These are phyloP conservation scores for Aspergillus quadricinctus DNA, from an alignment of 2,329 filamentous ascomycete species.

Conservation along the genomic window DNA sequence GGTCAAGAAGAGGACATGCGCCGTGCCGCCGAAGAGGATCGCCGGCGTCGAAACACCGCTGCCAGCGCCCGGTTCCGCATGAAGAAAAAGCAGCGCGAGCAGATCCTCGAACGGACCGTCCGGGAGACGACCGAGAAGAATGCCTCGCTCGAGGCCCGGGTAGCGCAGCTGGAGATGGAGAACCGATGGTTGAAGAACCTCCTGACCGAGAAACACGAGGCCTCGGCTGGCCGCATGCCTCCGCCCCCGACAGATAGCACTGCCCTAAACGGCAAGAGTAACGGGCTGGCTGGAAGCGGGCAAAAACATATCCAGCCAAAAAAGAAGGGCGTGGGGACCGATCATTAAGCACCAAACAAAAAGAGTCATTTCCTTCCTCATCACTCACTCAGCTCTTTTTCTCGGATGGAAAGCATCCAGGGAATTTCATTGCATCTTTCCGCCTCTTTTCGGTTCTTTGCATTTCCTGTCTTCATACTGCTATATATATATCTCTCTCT, in stretches of 20 bases:
- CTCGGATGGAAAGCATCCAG: neutral
- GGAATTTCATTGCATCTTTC: conserved; percentile 5
- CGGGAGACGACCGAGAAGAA: conserved; percentile 83
- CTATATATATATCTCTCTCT: neutral
- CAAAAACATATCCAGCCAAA: conserved; percentile 38
- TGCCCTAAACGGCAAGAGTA: conserved; percentile 17
- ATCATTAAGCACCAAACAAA: conserved; percentile 19
- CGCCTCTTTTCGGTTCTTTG: conserved; percentile 7
- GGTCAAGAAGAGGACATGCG: conserved; percentile 68
- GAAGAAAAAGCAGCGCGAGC: conserved; percentile 95
- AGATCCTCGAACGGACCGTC: conserved; percentile 73
- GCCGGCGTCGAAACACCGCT: conserved; percentile 82
- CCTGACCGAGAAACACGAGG: conserved; percentile 72
- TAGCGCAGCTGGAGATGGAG: conserved; percentile 74
- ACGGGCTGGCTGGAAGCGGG: conserved; percentile 17
- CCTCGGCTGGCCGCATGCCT: conserved; percentile 16
- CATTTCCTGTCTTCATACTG: conserved; percentile 6
- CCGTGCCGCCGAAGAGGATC: conserved; percentile 78
- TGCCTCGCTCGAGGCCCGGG: conserved; percentile 64
- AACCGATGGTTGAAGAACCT: conserved; percentile 79
- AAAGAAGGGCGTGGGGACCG: conserved; percentile 37
- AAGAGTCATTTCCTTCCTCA: neutral
- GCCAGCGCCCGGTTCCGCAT: conserved; percentile 84
- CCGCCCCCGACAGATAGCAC: conserved; percentile 22
- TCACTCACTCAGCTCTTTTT: conserved; percentile 1